phyloP scores from a whole-genome alignment of 1,284 basidiomycete species.

The Waitea zeae region DNA sequence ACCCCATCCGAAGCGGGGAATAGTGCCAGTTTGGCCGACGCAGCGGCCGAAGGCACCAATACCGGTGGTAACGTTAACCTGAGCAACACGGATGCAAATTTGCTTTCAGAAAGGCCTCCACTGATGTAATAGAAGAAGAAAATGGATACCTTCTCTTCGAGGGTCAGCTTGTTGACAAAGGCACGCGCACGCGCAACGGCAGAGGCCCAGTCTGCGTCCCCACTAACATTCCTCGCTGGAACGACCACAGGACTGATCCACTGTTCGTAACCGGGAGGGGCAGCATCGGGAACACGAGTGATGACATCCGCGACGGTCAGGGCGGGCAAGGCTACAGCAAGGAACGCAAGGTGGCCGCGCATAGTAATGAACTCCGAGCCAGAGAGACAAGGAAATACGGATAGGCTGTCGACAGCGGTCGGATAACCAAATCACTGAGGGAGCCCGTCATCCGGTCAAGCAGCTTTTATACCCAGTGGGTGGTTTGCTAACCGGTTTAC shows the following conservation, averaged over 20 bases:
- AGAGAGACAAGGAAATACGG: too few species aligned
- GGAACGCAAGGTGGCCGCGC: too few species aligned
- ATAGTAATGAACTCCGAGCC: too few species aligned
- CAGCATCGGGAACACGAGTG: not conserved
- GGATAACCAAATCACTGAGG: too few species aligned
- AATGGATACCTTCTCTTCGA: conserved; percentile 38
- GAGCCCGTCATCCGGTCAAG: too few species aligned
- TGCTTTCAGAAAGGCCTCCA: too few species aligned
- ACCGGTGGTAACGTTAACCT: conserved; percentile 34
- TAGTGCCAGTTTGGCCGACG: conserved; percentile 35
- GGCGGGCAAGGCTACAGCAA: not conserved
- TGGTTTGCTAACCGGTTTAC: too few species aligned
- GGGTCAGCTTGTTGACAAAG: conserved; percentile 10
- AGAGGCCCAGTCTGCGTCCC: not conserved
- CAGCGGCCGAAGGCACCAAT: conserved; percentile 39
- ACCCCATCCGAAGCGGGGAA: conserved; percentile 8
- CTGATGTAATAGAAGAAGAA: too few species aligned
- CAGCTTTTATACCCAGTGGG: too few species aligned
- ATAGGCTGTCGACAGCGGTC: too few species aligned
- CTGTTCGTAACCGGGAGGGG: not conserved
- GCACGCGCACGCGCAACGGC: conserved; percentile 14
- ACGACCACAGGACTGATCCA: conserved; percentile 4
- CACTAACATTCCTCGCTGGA: not conserved
- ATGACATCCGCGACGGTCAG: not conserved
- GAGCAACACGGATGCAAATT: too few species aligned